Evolutionary conservation across 371 early-diverging fungal genomes (phyloP).

Genomic region (Haplosporangium sp.): DNA sequence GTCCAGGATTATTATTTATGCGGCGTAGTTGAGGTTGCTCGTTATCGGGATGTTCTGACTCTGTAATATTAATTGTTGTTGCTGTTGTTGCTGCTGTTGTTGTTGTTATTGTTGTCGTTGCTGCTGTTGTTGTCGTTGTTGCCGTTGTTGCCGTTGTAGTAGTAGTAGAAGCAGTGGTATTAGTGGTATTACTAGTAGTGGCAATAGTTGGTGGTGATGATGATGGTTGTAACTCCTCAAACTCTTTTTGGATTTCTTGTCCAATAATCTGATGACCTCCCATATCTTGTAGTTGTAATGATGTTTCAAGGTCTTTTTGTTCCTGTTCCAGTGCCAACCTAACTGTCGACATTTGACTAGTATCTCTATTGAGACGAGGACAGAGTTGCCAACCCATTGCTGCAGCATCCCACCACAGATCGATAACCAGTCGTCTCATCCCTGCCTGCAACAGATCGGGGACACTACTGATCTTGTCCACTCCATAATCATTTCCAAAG

Average conservation of each 20-base stretch:
- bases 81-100: too few species aligned
- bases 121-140: too few species aligned
- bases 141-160: too few species aligned
- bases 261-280: conserved; percentile 7
- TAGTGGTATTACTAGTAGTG: too few species aligned
- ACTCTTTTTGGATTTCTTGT: conserved; percentile 6
- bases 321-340: conserved; percentile 26
- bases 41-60: background rate
- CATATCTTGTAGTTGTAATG: conserved; percentile 16
- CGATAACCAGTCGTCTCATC: conserved; percentile 42
- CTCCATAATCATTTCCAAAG: conserved; percentile 39
- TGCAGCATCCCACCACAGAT: conserved; percentile 51
- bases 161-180: too few species aligned
- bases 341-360: background rate
- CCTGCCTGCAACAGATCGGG: conserved; percentile 44
- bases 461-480: conserved; percentile 24
- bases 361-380: conserved; percentile 33
- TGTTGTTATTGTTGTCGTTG: too few species aligned
- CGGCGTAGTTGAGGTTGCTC: background rate
- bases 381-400: conserved; percentile 49
- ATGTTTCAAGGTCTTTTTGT: conserved; percentile 2
- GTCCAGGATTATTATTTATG: conserved; percentile 6
- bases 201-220: background rate
- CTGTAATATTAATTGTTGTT: background rate
- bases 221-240: background rate